Evolutionary conservation across 176 grass and related monocot genomes (phyloP).

Genomic region (Hyparrhenia diplandra): DNA sequence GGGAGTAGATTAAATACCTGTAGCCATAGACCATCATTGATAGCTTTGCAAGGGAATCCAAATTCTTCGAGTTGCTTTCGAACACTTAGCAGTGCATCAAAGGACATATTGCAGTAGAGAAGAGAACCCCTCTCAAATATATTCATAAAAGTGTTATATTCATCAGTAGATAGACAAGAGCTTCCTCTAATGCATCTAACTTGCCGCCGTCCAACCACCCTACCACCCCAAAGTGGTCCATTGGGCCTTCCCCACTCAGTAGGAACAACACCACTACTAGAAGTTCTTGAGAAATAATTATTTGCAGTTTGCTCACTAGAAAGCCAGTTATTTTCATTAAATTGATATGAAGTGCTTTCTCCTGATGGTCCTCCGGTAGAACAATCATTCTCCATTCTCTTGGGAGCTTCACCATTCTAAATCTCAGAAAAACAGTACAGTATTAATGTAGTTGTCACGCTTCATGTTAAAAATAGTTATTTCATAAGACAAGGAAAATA

Average conservation of each 20-base stretch:
- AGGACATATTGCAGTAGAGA: conserved; percentile 98
- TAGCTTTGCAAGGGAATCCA: conserved; percentile 97
- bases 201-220: conserved; percentile 66
- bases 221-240: conserved; percentile 77
- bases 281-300: conserved; percentile 53
- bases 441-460: conserved; percentile 14
- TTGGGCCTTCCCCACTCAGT: conserved; percentile 63
- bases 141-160: conserved; percentile 89
- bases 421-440: conserved; percentile 38
- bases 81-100: conserved; percentile 85
- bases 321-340: conserved; percentile 63
- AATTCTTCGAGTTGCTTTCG: conserved; percentile 97
- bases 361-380: conserved; percentile 59
- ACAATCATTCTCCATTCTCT: conserved; percentile 34
- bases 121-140: conserved; percentile 97
- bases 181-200: conserved; percentile 56
- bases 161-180: conserved; percentile 70
- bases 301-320: conserved; percentile 52
- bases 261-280: conserved; percentile 38
- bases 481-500: not conserved
- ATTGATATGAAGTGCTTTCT: conserved; percentile 63
- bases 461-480: conserved; percentile 15
- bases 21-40: conserved; percentile 97
- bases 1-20: conserved; percentile 51
- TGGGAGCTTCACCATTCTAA: conserved; percentile 49